These are phyloP conservation scores for Tricharina praecox DNA, from an alignment of 495 filamentous ascomycete species.

Conservation along the genomic window DNA sequence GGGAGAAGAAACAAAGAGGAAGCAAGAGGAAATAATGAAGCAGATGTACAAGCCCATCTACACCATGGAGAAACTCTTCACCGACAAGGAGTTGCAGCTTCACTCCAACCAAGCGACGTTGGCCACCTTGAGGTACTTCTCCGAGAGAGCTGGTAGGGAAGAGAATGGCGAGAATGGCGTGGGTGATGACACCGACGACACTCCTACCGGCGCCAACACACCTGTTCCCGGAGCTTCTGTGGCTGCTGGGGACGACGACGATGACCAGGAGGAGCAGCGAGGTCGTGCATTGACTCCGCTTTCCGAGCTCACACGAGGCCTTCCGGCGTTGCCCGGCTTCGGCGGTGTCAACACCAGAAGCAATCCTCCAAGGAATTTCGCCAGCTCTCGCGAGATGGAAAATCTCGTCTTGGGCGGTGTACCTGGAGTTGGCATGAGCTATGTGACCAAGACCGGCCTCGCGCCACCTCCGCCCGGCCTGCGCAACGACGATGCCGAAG, in stretches of 20 bases:
- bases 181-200: not conserved
- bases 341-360: constrained; percentile 13
- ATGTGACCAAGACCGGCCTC: constrained; percentile 22
- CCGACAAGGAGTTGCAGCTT: constrained; percentile 73
- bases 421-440: constrained; percentile 20
- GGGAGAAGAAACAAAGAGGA: constrained; percentile 17
- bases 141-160: constrained; percentile 8
- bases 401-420: constrained; percentile 15
- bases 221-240: not conserved
- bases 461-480: constrained; percentile 20
- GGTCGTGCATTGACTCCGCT: constrained; percentile 3
- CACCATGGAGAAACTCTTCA: constrained; percentile 79
- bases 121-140: constrained; percentile 30
- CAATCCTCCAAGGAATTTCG: constrained; percentile 14
- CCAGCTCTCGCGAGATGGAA: constrained; percentile 18
- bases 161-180: not conserved
- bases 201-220: constrained; percentile 4
- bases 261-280: constrained; percentile 15
- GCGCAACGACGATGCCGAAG: constrained; percentile 18
- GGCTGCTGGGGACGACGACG: constrained; percentile 12
- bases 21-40: constrained; percentile 41
- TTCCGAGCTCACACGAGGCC: not conserved
- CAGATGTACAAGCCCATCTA: constrained; percentile 43
- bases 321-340: not conserved
- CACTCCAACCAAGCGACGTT: constrained; percentile 55